Base-by-base conservation (phyloP, 306 rosid species). In the Trifolium pratense region DNA sequence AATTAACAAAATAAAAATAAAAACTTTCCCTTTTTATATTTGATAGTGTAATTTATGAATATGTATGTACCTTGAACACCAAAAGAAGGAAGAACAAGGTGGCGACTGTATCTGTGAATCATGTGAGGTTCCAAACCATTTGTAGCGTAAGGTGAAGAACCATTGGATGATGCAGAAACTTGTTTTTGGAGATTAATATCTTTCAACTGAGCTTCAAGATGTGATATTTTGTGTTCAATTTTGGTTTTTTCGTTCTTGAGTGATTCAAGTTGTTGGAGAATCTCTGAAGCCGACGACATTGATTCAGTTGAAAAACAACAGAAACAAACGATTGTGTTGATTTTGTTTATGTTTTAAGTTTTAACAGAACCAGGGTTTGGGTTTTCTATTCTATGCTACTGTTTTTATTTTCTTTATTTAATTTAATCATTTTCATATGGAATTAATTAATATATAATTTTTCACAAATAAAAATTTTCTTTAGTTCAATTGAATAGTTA, bases 101-200 rank as follows among this genome's bases (percentile, higher is more conserved):
- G 99, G 37, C 99, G 95, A 69, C 99, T 94, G 86, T 94, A 91
- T 79, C 99, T 87, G 85, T 89, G 87, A 59, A 94, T 91, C 91
- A 79, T 79, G 71, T 89, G 77, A 11, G 91, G 88, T 5, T 89
- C 65, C 66, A 94, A 79, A 5, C 83, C 87, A 58, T 78, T 88
- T 3, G 81, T 76, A 9, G 70, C 3, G 20, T 73, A 74, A 8
- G 51, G 31, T 23, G 75, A 74, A 56, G 87, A 78, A 9, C 80
- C 86, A 39, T 85, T 70, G n/a, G 70, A 14, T 29, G 66, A 49
- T 51, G 58, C 58, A 56, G 17, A 80, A 55, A 57, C 80, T 64
- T 49, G 86, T 78, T 81, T 84, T 20, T 21, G 77, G 74, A 82
- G 84, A 53, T 66, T 67, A 15, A 84, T 74, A 43, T 81, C 81